These are phyloP conservation scores for Boletus reticuloceps DNA, from an alignment of 768 basidiomycete genomes.

Conservation along the genomic window DNA sequence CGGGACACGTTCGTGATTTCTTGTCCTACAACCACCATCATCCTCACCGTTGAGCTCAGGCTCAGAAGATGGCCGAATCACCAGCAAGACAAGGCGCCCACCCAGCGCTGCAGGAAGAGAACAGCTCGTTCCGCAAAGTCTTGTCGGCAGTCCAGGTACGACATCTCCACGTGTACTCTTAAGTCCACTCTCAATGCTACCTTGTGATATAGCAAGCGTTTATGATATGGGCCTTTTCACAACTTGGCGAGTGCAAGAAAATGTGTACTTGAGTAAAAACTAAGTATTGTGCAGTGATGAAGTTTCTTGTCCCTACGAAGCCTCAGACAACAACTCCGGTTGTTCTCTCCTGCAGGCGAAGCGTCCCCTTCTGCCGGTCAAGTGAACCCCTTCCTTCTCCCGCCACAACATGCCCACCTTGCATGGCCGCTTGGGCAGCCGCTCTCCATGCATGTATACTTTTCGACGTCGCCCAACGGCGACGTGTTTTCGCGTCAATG, in stretches of 20 bases:
- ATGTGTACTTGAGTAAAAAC: background rate
- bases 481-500: slow-evolving; percentile 58
- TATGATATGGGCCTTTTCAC: slow-evolving; percentile 61
- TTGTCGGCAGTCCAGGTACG: slow-evolving; percentile 44
- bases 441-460: slow-evolving; percentile 69
- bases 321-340: slow-evolving; percentile 32
- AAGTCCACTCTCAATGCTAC: slow-evolving; percentile 2
- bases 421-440: slow-evolving; percentile 62
- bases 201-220: slow-evolving; percentile 56
- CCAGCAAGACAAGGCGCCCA: slow-evolving; percentile 18
- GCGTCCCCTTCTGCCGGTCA: slow-evolving; percentile 19
- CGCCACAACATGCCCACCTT: slow-evolving; percentile 51
- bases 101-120: slow-evolving; percentile 28
- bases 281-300: slow-evolving; percentile 37
- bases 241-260: slow-evolving; percentile 48
- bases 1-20: background rate
- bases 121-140: slow-evolving; percentile 36
- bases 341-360: slow-evolving; percentile 21
- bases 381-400: slow-evolving; percentile 47
- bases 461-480: slow-evolving; percentile 63
- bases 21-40: slow-evolving; percentile 2
- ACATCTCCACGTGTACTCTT: background rate
- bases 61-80: slow-evolving; percentile 24
- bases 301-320: slow-evolving; percentile 39
- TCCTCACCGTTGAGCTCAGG: background rate